Evolutionary conservation across 2,329 filamentous ascomycete species (phyloP), one percentile per base, ranked within the genome.

Genomic region (Cladosporium austrohemisphaericum): DNA sequence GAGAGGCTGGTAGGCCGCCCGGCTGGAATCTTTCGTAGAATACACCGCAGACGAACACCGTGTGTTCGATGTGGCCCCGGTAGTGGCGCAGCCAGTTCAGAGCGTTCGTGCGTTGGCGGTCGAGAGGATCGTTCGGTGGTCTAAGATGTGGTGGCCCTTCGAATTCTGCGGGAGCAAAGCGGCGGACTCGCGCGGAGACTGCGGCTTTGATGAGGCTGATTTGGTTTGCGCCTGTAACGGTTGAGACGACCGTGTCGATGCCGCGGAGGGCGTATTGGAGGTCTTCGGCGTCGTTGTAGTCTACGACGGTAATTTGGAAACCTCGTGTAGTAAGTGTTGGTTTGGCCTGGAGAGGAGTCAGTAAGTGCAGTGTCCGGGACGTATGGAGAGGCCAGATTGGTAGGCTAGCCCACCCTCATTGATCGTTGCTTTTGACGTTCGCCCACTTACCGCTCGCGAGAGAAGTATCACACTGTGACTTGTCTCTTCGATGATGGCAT

Each of bases 131-230:
- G 49, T 73, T 69, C 4, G 70, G 59, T 1, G 77, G 75, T 41
- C 84, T 74, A 36, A 77, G 72, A 14, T 68, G 66, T 13, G 85
- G 72, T 25, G 73, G 72, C 1, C 86, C 86, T 68, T 88, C 84
- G 57, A 89, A 90, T 58, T 89, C 86, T 5, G 85, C 84, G 1
- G 86, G 85, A 3, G 87, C 81, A 60, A 90, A 90, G 28, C 80
- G 76, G 13, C 78, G 76, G 1, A 90, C 85, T 14, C 79, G 74
- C 14, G 77, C 79, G 43, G 75, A 71, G 13, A 82, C 78, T 1
- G 86, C 84, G 1, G 86, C 85, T 57, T 85, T 80, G 64, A 90
- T 88, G 25, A 90, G 76, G 53, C 80, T 80, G 36, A 88, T 73
- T 62, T 90, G 86, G 23, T 82, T 73, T 14, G 68, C 69, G 3